phyloP scores from a whole-genome alignment of 805 yeast species.

The Nakazawaea pomicola region DNA sequence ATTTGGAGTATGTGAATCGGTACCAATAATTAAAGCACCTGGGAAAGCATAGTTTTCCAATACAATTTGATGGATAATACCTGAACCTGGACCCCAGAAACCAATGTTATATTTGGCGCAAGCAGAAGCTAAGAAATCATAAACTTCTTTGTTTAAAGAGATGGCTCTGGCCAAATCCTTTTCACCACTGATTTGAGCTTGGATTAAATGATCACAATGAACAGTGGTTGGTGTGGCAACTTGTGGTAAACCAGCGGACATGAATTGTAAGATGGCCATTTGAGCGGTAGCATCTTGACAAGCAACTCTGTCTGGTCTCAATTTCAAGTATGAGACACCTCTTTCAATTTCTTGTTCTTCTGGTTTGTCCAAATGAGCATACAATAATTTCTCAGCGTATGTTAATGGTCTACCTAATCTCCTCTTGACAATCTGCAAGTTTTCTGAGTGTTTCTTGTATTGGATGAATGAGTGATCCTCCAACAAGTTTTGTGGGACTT shows the following conservation, averaged over 20 bases:
- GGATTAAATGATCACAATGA: constrained; percentile 97
- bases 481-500: constrained; percentile 49
- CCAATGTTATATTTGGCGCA: constrained; percentile 94
- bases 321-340: constrained; percentile 86
- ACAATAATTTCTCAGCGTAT: constrained; percentile 88
- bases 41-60: constrained; percentile 96
- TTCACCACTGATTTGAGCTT: constrained; percentile 91
- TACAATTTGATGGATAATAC: constrained; percentile 97
- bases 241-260: constrained; percentile 87
- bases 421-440: constrained; percentile 71
- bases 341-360: constrained; percentile 70
- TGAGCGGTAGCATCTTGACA: constrained; percentile 99
- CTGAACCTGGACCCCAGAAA: constrained; percentile 99
- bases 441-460: constrained; percentile 87
- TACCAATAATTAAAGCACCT: constrained; percentile 95
- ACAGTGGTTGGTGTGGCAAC: constrained; percentile 94
- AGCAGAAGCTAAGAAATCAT: constrained; percentile 88
- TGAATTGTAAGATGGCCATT: constrained; percentile 97
- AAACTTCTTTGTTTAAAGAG: constrained; percentile 88
- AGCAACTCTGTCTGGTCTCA: constrained; percentile 96
- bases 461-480: constrained; percentile 83
- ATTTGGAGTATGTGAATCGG: constrained; percentile 98
- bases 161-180: constrained; percentile 77
- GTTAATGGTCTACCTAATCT: constrained; percentile 80
- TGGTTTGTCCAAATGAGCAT: constrained; percentile 88